Evolutionary conservation across 805 yeast genomes (phyloP).

Genomic region (Metschnikowia rubicola): DNA sequence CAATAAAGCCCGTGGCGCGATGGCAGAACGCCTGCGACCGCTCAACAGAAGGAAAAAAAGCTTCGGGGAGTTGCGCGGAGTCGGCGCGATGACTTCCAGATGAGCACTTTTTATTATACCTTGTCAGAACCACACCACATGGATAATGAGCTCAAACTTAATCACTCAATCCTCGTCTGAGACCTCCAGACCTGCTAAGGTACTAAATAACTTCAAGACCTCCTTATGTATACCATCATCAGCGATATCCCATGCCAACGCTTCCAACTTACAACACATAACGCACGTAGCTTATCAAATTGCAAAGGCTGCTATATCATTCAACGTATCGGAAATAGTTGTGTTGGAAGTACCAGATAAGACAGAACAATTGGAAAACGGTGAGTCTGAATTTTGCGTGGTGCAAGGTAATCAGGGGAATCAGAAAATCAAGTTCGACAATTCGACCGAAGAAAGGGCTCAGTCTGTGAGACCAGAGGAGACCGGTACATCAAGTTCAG

Average conservation of each 20-base stretch:
- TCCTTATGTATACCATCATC: conserved; percentile 75
- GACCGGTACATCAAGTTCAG: conserved; percentile 10
- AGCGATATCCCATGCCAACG: conserved; percentile 50
- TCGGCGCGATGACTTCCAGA: background rate
- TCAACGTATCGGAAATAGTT: conserved; percentile 70
- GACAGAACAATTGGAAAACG: conserved; percentile 11
- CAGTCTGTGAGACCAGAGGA: conserved; percentile 8
- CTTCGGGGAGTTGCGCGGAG: background rate
- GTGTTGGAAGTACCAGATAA: conserved; percentile 52
- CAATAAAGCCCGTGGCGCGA: too few relatives aligned
- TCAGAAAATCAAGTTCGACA: conserved; percentile 31
- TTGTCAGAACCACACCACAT: too few relatives aligned
- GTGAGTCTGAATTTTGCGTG: conserved; percentile 20
- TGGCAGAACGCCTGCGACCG: too few relatives aligned
- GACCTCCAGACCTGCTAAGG: too few relatives aligned
- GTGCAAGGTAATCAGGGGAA: conserved; percentile 24
- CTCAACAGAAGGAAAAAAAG: background rate
- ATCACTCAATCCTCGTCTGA: too few relatives aligned
- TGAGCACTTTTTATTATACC: background rate
- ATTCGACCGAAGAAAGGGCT: conserved; percentile 28
- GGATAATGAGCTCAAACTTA: too few relatives aligned
- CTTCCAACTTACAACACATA: conserved; percentile 66
- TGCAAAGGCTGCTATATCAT: conserved; percentile 69
- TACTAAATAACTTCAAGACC: too few relatives aligned
- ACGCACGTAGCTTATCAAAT: conserved; percentile 74